A percentile compares a stretch with the other conserved stretches of the same genome.
phyloP scores from a whole-genome alignment of 345 rosid genomes.

The Cardamine resedifolia region DNA sequence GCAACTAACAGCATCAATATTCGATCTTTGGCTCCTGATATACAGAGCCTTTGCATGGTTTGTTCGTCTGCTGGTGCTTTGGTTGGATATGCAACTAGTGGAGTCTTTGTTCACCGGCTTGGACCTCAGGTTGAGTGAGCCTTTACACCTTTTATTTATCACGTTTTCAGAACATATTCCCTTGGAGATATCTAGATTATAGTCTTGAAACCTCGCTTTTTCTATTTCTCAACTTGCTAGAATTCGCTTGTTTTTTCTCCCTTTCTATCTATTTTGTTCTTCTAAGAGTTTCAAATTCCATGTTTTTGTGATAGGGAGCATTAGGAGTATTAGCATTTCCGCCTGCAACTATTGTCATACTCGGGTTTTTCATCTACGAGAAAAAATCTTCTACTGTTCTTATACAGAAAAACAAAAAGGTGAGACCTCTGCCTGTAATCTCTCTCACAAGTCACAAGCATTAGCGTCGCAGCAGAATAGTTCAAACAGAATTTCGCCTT shows the following conservation, averaged over 20 bases:
- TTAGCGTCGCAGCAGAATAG: background rate
- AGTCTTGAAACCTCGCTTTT: background rate
- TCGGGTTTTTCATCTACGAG: conserved; percentile 73
- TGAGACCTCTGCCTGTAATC: conserved; percentile 25
- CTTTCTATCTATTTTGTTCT: background rate
- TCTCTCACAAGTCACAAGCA: background rate
- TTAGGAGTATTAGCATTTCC: conserved; percentile 65
- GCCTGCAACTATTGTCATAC: conserved; percentile 46
- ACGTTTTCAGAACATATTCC: background rate
- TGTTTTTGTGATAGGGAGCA: conserved; percentile 50
- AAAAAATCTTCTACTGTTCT: conserved; percentile 35
- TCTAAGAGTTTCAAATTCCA: background rate
- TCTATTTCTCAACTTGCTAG: background rate
- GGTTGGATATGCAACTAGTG: conserved; percentile 67
- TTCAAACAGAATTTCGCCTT: background rate
- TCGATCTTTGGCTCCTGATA: conserved; percentile 65
- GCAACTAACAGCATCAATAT: conserved; percentile 68
- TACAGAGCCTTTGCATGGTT: conserved; percentile 78
- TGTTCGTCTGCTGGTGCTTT: conserved; percentile 83
- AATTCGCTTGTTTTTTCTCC: background rate
- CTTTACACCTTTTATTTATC: background rate
- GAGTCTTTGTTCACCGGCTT: conserved; percentile 64
- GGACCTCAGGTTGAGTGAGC: conserved; percentile 73
- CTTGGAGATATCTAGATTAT: background rate
- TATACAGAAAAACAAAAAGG: conserved; percentile 51